Percentiles rank a stretch among this genome's conserved stretches.
These are phyloP conservation scores for Acanthamoeba royreba DNA, from an alignment of 208 protist genomes.

Conservation along the genomic window DNA sequence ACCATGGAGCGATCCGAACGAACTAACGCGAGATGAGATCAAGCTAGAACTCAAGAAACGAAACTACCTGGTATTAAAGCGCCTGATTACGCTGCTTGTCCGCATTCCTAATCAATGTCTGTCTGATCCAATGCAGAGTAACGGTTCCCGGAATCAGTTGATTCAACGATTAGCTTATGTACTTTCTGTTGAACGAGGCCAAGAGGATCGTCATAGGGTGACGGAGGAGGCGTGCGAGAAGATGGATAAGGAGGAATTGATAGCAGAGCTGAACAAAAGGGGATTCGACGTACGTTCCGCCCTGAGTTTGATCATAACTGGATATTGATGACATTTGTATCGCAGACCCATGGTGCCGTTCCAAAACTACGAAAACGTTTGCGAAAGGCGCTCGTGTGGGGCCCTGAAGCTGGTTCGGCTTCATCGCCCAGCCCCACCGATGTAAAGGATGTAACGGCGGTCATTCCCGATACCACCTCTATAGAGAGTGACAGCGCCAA, in stretches of 20 bases:
- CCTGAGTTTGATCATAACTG: background rate
- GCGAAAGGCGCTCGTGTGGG: too few relatives aligned
- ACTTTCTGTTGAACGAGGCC: background rate
- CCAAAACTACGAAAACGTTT: too few relatives aligned
- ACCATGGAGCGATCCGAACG: background rate
- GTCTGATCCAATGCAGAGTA: background rate
- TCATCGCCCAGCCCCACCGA: too few relatives aligned
- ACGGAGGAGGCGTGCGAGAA: background rate
- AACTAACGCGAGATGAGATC: constrained; percentile 1
- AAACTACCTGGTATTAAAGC: background rate
- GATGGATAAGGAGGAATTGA: background rate
- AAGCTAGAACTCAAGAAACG: background rate
- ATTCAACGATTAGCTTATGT: background rate
- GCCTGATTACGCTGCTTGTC: background rate
- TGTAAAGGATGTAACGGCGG: too few relatives aligned
- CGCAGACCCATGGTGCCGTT: too few relatives aligned
- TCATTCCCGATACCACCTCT: too few relatives aligned
- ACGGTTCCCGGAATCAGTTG: background rate
- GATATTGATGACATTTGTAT: background rate
- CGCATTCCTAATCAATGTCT: background rate
- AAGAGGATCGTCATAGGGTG: background rate
- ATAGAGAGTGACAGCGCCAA: too few relatives aligned
- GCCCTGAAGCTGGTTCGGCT: too few relatives aligned
- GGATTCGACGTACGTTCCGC: background rate
- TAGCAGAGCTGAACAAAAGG: background rate